A percentile compares a stretch with the other conserved stretches of the same genome.
These are phyloP conservation scores for Komagataella pseudopastoris DNA, from an alignment of 805 yeast genomes.

Conservation along the genomic window DNA sequence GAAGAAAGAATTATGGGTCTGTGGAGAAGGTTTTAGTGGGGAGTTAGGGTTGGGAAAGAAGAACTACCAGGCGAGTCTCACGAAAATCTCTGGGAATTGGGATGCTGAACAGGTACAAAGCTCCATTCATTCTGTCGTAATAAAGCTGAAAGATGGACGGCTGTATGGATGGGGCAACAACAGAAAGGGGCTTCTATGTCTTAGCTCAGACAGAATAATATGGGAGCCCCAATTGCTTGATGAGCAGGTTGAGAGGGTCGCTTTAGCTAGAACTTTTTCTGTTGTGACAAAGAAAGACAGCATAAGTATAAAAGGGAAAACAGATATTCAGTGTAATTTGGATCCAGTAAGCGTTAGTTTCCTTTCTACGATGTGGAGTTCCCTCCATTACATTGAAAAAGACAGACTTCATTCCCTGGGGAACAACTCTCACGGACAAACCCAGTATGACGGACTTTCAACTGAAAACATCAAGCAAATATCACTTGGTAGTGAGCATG, in stretches of 20 bases:
- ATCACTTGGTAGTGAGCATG: constrained; percentile 81
- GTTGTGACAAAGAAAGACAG: constrained; percentile 14
- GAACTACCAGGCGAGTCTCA: constrained; percentile 5
- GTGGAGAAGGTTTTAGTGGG: constrained; percentile 62
- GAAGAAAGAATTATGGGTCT: constrained; percentile 26
- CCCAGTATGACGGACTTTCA: constrained; percentile 14
- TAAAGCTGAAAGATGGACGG: constrained; percentile 24
- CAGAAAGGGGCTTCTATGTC: constrained; percentile 41
- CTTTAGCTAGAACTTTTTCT: constrained; percentile 50
- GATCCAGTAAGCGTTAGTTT: background rate
- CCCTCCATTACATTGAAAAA: constrained; percentile 35
- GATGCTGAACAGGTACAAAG: constrained; percentile 11
- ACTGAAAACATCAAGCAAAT: constrained; percentile 8
- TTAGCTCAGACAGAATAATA: background rate
- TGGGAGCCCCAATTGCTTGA: background rate
- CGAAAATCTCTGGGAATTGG: background rate
- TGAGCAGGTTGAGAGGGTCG: constrained; percentile 8
- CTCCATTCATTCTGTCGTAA: constrained; percentile 32
- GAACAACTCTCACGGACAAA: constrained; percentile 67
- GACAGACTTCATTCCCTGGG: constrained; percentile 41
- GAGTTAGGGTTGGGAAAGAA: constrained; percentile 48
- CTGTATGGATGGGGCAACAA: constrained; percentile 60
- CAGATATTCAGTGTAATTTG: constrained; percentile 10
- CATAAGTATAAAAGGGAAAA: constrained; percentile 17
- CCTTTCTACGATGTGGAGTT: constrained; percentile 55